Base-by-base conservation (phyloP, 306 rosid species). In the Potentilla sterilis region DNA sequence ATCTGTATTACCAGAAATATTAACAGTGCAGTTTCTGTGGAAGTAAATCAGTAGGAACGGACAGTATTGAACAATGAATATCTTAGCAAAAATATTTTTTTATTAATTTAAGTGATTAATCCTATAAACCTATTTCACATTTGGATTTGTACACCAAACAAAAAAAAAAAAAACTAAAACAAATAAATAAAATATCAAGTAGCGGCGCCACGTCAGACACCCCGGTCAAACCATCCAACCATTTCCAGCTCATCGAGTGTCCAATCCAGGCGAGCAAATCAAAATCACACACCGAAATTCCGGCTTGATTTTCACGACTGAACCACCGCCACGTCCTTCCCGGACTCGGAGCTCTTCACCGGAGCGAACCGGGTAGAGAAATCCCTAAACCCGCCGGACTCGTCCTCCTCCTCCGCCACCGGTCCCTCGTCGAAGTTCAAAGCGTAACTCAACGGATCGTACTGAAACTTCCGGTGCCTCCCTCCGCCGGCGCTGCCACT, bases 391-490 rank as follows among this genome's bases (percentile, higher is more conserved):
- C 84, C 79, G 8, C 69, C 80, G 12, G 57, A 77, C 0, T 82
- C 87, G 22, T 77, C 88, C 4, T 77, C 88, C 3, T 80, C 91
- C 76, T 79, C 84, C 22, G 85, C 84, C 32, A 87, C 84, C 61
- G 72, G 81, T 0, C 97, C 97, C 58, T 95, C 90, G 76, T 95
- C 97, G 86, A 95, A 95, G 74, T 95, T 95, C 81, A 92, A 77
- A 0, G 99, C 85, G 83, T 95, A 95, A 72, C 97, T 95, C 78
- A 89, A 43, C 0, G 99, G 87, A 12, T 95, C 99, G 82, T 95
- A 95, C 61, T 95, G 97, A 81, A 83, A 92, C 47, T 84, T 92
- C 38, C 86, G 78, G 42, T 86, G 88, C 79, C 84, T 85, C 22
- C 81, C 63, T 2, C 69, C 41, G 4, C 66, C 24, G 11, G 16